Conservation (phyloP, 495 filamentous ascomycete species). For the Hapsidospora chrysogenum region DNA sequence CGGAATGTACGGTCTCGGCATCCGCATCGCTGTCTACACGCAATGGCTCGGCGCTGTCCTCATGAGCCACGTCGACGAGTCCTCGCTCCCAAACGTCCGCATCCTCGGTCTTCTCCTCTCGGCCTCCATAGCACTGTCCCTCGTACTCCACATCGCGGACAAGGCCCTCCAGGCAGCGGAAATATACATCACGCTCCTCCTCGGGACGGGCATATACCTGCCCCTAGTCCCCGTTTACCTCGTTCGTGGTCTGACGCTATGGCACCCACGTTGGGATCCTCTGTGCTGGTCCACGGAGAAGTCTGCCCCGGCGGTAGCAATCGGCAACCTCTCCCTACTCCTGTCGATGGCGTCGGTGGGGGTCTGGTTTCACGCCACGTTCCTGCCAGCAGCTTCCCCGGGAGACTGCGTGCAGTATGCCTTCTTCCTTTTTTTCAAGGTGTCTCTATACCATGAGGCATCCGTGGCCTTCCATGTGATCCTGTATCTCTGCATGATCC, state of each 20-base stretch:
- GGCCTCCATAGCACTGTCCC: neutral
- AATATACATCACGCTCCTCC: slow-evolving; percentile 13
- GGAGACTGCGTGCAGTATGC: neutral
- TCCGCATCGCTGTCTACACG: slow-evolving; percentile 8
- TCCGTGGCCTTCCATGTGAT: neutral
- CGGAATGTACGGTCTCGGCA: slow-evolving; percentile 9
- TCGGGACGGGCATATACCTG: slow-evolving; percentile 12
- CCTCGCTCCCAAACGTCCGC: slow-evolving; percentile 5
- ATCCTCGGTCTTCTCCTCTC: slow-evolving; percentile 5
- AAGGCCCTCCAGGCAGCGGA: neutral
- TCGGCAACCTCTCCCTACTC: neutral
- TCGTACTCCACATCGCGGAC: neutral
- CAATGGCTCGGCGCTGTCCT: slow-evolving; percentile 5
- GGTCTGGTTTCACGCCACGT: neutral
- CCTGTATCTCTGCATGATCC: neutral
- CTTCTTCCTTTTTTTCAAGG: slow-evolving; percentile 2
- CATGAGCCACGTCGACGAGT: slow-evolving; percentile 7
- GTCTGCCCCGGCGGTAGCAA: neutral
- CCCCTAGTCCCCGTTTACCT: slow-evolving; percentile 10
- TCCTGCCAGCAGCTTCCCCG: neutral
- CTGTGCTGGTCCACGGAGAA: neutral
- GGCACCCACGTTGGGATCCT: slow-evolving; percentile 11
- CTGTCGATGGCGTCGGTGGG: neutral
- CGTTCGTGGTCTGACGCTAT: slow-evolving; percentile 10
- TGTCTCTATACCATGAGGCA: neutral